Conservation (phyloP, 441 rosid genomes). For the Dalechampia spathulata region DNA sequence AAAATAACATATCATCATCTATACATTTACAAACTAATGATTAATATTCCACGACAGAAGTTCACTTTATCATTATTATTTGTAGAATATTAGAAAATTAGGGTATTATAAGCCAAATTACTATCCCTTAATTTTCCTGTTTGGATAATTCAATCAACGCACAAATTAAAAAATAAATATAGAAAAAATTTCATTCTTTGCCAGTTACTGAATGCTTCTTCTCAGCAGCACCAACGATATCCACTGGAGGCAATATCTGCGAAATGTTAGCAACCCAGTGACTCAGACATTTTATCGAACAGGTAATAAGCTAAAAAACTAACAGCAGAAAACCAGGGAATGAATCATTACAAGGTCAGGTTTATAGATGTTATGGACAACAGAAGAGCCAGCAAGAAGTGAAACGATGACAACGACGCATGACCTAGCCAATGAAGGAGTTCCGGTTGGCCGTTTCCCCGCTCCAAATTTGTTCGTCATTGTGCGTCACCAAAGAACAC, state of each 20-base stretch:
- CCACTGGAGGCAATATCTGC: conserved; percentile 49
- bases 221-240: conserved; percentile 27
- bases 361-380: conserved; percentile 57
- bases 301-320: background rate
- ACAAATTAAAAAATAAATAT: too few relatives aligned
- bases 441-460: conserved; percentile 47
- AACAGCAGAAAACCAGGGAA: background rate
- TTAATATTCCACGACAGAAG: too few relatives aligned
- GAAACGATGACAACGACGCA: conserved; percentile 49
- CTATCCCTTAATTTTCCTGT: too few relatives aligned
- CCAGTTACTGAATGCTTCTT: conserved; percentile 1
- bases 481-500: background rate
- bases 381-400: conserved; percentile 62
- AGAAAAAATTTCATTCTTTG: background rate
- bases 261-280: background rate
- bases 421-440: conserved; percentile 59
- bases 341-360: conserved; percentile 36
- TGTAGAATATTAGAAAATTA: too few relatives aligned
- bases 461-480: conserved; percentile 54
- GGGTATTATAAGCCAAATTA: too few relatives aligned
- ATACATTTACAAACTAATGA: too few relatives aligned
- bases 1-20: too few relatives aligned
- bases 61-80: too few relatives aligned
- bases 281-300: conserved; percentile 13
- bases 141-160: too few relatives aligned